Evolutionary conservation across 768 basidiomycete species (phyloP).

Genomic region (Trametes coccinea): DNA sequence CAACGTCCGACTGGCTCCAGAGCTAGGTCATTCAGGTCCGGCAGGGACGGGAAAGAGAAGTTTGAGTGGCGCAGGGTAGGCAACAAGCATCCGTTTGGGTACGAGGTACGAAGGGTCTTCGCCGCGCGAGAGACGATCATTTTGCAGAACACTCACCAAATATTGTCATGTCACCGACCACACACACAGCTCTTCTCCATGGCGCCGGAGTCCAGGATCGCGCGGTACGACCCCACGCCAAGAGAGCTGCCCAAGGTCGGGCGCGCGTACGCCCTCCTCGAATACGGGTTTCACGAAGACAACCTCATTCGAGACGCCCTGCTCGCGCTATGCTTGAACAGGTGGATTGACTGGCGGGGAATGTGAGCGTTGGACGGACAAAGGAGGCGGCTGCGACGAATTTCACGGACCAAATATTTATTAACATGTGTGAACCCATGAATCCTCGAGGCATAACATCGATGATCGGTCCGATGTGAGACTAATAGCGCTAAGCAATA

Average conservation of each 20-base stretch:
- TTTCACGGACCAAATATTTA: slow-evolving; percentile 16
- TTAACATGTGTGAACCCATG: slow-evolving; percentile 6
- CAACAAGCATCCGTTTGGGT: slow-evolving; percentile 47
- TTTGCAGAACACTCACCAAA: slow-evolving; percentile 1
- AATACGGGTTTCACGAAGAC: slow-evolving; percentile 64
- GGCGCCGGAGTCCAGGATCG: slow-evolving; percentile 47
- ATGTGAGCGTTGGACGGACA: slow-evolving; percentile 30
- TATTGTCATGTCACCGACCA: slow-evolving; percentile 40
- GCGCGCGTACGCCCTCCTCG: slow-evolving; percentile 60
- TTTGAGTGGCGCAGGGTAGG: slow-evolving; percentile 67
- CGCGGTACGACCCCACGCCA: slow-evolving; percentile 54
- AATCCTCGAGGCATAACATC: slow-evolving; percentile 3
- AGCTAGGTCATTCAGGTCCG: slow-evolving; percentile 57
- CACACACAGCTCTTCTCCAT: slow-evolving; percentile 26
- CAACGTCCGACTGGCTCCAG: slow-evolving; percentile 36
- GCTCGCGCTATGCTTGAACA: slow-evolving; percentile 67
- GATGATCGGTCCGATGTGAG: slow-evolving; percentile 6
- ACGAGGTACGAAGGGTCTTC: slow-evolving; percentile 53
- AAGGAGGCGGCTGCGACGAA: slow-evolving; percentile 7
- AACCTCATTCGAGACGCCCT: slow-evolving; percentile 62
- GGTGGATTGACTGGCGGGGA: slow-evolving; percentile 68
- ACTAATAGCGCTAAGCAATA: slow-evolving; percentile 12
- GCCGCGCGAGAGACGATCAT: slow-evolving; percentile 5
- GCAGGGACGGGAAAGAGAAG: slow-evolving; percentile 47
- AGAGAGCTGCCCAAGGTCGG: slow-evolving; percentile 58